Percentiles rank a stretch among this genome's conserved stretches.
Evolutionary conservation across 1,284 basidiomycete species (phyloP).

Genomic region (Austroboletus niveus): DNA sequence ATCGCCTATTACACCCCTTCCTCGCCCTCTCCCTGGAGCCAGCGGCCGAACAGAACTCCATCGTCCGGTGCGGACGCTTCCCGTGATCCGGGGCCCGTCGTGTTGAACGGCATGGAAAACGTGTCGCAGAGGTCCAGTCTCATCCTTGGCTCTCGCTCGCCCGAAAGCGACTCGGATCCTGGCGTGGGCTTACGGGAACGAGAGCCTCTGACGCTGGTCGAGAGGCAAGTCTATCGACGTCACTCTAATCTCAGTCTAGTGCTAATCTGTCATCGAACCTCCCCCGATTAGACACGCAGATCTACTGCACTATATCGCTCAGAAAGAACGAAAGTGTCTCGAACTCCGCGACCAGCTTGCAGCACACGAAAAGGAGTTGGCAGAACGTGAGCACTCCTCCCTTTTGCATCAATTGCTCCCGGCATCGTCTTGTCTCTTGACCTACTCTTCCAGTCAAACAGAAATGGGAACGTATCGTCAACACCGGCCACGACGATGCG

Average conservation of each 20-base stretch:
- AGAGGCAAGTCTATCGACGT: conserved; percentile 23
- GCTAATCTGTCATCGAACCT: not conserved
- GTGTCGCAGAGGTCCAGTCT: conserved; percentile 23
- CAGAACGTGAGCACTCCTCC: conserved; percentile 44
- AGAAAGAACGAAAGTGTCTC: conserved; percentile 78
- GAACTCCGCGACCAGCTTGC: conserved; percentile 72
- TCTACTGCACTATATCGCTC: conserved; percentile 73
- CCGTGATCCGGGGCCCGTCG: conserved; percentile 6
- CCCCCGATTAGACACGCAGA: conserved; percentile 66
- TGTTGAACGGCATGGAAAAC: conserved; percentile 13
- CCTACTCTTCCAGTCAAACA: conserved; percentile 53
- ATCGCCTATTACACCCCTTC: conserved; percentile 51
- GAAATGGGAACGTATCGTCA: conserved; percentile 78
- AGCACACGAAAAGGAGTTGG: conserved; percentile 66
- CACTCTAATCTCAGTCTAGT: not conserved
- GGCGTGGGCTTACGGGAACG: conserved; percentile 14
- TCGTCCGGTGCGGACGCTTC: conserved; percentile 1
- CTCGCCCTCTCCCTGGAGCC: conserved; percentile 26
- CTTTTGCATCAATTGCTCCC: too few relatives aligned
- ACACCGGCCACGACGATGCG: conserved; percentile 44
- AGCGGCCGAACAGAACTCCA: conserved; percentile 7
- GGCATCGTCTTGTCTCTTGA: not conserved
- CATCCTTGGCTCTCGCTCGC: conserved; percentile 11
- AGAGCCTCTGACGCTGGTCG: conserved; percentile 29
- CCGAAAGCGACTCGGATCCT: conserved; percentile 16